Evolutionary conservation across 257 asterid genomes (phyloP).

Genomic region (Ocimum tenuiflorum): DNA sequence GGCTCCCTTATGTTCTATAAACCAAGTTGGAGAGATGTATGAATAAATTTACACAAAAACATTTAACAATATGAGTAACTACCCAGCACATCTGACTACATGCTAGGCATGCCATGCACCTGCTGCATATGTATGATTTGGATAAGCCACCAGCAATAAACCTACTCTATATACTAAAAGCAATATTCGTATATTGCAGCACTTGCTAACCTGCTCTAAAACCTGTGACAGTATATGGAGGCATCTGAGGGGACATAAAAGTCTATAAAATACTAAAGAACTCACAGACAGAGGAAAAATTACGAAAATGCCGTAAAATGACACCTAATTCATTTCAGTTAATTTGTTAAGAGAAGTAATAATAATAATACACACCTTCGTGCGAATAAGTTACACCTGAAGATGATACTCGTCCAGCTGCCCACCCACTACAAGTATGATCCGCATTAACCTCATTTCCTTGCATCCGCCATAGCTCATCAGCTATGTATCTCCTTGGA

Average conservation of each 20-base stretch:
- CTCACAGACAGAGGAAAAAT: background rate
- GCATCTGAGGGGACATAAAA: background rate
- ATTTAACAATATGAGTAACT: too few relatives aligned
- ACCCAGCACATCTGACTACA: too few relatives aligned
- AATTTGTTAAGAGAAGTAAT: background rate
- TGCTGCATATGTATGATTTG: too few relatives aligned
- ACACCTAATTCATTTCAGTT: background rate
- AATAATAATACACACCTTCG: constrained; percentile 7
- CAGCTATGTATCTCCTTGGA: constrained; percentile 29
- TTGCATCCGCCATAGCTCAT: constrained; percentile 34
- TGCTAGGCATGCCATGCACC: too few relatives aligned
- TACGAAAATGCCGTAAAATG: background rate
- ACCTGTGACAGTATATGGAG: too few relatives aligned
- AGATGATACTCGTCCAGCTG: constrained; percentile 30
- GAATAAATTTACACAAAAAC: too few relatives aligned
- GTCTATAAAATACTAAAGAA: background rate
- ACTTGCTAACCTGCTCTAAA: too few relatives aligned
- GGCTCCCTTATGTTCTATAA: too few relatives aligned
- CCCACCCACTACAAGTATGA: constrained; percentile 30
- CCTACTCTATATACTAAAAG: too few relatives aligned
- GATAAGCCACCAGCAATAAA: too few relatives aligned
- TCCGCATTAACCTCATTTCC: constrained; percentile 26
- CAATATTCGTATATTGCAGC: too few relatives aligned
- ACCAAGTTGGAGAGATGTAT: too few relatives aligned
- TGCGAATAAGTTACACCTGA: constrained; percentile 32